Evolutionary conservation across 2,329 filamentous ascomycete genomes (phyloP).

Genomic region (Fusarium poae): DNA sequence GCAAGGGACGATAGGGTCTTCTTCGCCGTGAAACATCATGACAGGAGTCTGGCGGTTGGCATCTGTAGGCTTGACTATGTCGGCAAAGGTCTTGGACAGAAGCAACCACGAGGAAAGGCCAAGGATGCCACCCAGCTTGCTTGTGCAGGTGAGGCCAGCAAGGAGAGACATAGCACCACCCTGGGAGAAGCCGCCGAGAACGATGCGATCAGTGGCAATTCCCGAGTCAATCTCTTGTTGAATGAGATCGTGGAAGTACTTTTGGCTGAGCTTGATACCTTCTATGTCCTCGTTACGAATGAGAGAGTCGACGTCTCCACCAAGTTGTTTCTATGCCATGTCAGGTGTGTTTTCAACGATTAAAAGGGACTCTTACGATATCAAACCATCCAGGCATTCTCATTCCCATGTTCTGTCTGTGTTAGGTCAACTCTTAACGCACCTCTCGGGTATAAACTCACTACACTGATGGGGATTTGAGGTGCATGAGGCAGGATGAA

Average conservation of each 20-base stretch:
- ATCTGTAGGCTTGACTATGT: slow-evolving; percentile 57
- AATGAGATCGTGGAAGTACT: slow-evolving; percentile 84
- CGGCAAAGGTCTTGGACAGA: slow-evolving; percentile 65
- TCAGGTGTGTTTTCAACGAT: slow-evolving; percentile 6
- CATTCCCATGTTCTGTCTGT: slow-evolving; percentile 48
- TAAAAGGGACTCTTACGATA: slow-evolving; percentile 65
- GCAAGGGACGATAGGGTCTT: slow-evolving; percentile 78
- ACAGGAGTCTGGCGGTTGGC: slow-evolving; percentile 78
- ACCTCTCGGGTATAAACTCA: slow-evolving; percentile 39
- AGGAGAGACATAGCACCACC: slow-evolving; percentile 90
- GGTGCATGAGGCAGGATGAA: slow-evolving; percentile 96
- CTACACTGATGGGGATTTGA: slow-evolving; percentile 81
- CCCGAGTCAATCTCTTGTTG: slow-evolving; percentile 83
- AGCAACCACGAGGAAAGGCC: slow-evolving; percentile 86
- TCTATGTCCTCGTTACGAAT: slow-evolving; percentile 70
- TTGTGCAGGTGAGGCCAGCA: slow-evolving; percentile 77
- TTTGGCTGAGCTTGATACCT: slow-evolving; percentile 79
- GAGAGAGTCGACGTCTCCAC: slow-evolving; percentile 51
- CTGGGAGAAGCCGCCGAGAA: slow-evolving; percentile 88
- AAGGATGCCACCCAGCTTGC: slow-evolving; percentile 88
- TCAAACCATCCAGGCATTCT: slow-evolving; percentile 91
- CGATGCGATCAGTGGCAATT: slow-evolving; percentile 84
- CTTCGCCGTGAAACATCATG: slow-evolving; percentile 89
- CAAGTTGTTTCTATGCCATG: slow-evolving; percentile 51
- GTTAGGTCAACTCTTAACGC: slow-evolving; percentile 22